These are phyloP conservation scores for Pichia occidentalis DNA, from an alignment of 805 yeast species.

Conservation along the genomic window DNA sequence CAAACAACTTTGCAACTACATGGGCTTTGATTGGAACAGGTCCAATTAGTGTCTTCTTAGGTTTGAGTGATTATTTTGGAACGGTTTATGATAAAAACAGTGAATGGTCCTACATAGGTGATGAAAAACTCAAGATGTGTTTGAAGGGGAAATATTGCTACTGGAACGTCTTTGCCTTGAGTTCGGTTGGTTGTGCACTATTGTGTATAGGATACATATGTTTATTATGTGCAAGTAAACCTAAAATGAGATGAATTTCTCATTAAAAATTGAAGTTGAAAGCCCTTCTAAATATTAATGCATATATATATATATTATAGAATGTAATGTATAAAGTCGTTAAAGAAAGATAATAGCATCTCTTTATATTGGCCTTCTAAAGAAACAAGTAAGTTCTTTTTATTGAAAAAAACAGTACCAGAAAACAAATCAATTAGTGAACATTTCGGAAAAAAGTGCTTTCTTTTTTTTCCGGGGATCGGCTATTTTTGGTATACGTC, in stretches of 20 bases:
- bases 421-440: too few relatives aligned
- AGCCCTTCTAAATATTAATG: too few relatives aligned
- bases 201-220: constrained; percentile 19
- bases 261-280: too few relatives aligned
- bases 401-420: too few relatives aligned
- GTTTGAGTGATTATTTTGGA: constrained; percentile 53
- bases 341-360: too few relatives aligned
- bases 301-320: too few relatives aligned
- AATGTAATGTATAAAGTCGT: too few relatives aligned
- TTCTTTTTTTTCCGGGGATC: too few relatives aligned
- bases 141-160: constrained; percentile 43
- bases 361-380: too few relatives aligned
- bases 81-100: constrained; percentile 41
- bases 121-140: constrained; percentile 31
- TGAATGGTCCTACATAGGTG: constrained; percentile 32
- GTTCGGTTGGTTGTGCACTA: constrained; percentile 29
- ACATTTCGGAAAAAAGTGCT: too few relatives aligned
- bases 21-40: constrained; percentile 77
- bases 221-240: neutral
- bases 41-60: constrained; percentile 49
- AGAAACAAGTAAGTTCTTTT: too few relatives aligned
- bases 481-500: too few relatives aligned
- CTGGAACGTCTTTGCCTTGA: constrained; percentile 38
- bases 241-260: neutral
- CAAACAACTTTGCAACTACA: constrained; percentile 58